A percentile compares a stretch with the other conserved stretches of the same genome.
These are phyloP conservation scores for Kodamaea sp. DNA, from an alignment of 1,139 yeast genomes.

Conservation along the genomic window DNA sequence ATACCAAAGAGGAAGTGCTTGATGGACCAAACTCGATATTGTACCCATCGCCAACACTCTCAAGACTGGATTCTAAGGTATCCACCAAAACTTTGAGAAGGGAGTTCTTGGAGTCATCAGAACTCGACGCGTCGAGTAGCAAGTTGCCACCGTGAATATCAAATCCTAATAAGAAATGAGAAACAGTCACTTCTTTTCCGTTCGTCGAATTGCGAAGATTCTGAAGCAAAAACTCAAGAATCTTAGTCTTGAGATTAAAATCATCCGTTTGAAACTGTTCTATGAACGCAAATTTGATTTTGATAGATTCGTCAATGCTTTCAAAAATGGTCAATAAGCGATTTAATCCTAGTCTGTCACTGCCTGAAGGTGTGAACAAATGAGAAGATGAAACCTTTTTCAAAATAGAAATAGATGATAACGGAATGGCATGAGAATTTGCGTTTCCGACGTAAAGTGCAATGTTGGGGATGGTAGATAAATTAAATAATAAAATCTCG, in stretches of 20 bases:
- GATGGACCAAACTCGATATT: constrained; percentile 55
- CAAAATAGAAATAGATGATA: constrained; percentile 54
- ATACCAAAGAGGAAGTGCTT: constrained; percentile 54
- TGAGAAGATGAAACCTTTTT: constrained; percentile 50
- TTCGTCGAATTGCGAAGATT: constrained; percentile 44
- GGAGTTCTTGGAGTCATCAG: constrained; percentile 29
- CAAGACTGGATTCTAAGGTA: constrained; percentile 50
- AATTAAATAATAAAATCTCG: constrained; percentile 69
- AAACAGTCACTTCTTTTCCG: constrained; percentile 49
- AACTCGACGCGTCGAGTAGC: constrained; percentile 10
- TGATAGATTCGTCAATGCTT: constrained; percentile 68
- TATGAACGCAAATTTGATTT: constrained; percentile 73
- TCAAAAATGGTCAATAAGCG: constrained; percentile 73
- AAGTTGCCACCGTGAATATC: constrained; percentile 36
- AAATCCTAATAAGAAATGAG: constrained; percentile 81
- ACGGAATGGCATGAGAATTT: constrained; percentile 47
- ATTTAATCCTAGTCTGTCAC: constrained; percentile 50
- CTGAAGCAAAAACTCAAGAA: constrained; percentile 58
- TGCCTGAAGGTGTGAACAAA: constrained; percentile 43
- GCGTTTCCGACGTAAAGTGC: constrained; percentile 69
- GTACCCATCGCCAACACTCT: constrained; percentile 40
- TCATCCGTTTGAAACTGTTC: constrained; percentile 59
- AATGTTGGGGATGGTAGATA: constrained; percentile 68
- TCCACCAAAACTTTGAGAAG: constrained; percentile 55
- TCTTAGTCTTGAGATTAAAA: constrained; percentile 49